Percentiles rank a stretch among this genome's conserved stretches.
Evolutionary conservation across 345 rosid genomes (phyloP).

Genomic region (Dipteronia dyeriana): DNA sequence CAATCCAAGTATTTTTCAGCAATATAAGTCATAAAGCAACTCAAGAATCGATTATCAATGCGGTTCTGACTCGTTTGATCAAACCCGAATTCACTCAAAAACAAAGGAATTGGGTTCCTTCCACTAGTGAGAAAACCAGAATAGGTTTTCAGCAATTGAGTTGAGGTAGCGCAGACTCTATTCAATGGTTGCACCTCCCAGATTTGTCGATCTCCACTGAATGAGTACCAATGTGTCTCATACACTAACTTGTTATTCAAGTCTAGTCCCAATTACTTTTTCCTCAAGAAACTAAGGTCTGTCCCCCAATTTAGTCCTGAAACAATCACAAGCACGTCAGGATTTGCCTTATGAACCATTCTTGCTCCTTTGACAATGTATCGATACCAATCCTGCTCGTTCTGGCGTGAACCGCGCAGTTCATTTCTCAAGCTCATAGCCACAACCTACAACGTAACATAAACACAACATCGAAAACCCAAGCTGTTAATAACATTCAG

Average conservation of each 20-base stretch:
- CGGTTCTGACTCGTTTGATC: conserved; percentile 32
- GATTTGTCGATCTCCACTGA: conserved; percentile 17
- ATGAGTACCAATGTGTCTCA: conserved; percentile 46
- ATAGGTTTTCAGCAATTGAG: not conserved
- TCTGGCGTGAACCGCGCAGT: conserved; percentile 45
- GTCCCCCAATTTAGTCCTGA: conserved; percentile 42
- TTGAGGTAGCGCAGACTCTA: conserved; percentile 26
- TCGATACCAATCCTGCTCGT: conserved; percentile 42
- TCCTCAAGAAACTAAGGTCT: conserved; percentile 32
- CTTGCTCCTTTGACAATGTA: conserved; percentile 31
- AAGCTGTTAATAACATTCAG: too few species aligned
- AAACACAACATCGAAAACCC: not conserved
- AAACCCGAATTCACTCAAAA: conserved; percentile 47
- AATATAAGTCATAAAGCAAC: conserved; percentile 37
- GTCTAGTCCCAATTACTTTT: conserved; percentile 20
- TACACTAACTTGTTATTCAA: conserved; percentile 37
- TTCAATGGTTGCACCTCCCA: conserved; percentile 41
- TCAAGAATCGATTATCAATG: conserved; percentile 37
- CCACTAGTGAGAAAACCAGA: conserved; percentile 16
- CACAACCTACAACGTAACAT: conserved; percentile 16
- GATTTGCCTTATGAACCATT: conserved; percentile 43
- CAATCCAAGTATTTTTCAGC: conserved; percentile 48
- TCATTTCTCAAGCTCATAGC: conserved; percentile 51
- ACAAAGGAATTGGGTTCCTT: conserved; percentile 28
- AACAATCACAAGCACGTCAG: conserved; percentile 39